Base-by-base conservation (phyloP, 805 yeast genomes). In the Blastobotrys attinorum region DNA sequence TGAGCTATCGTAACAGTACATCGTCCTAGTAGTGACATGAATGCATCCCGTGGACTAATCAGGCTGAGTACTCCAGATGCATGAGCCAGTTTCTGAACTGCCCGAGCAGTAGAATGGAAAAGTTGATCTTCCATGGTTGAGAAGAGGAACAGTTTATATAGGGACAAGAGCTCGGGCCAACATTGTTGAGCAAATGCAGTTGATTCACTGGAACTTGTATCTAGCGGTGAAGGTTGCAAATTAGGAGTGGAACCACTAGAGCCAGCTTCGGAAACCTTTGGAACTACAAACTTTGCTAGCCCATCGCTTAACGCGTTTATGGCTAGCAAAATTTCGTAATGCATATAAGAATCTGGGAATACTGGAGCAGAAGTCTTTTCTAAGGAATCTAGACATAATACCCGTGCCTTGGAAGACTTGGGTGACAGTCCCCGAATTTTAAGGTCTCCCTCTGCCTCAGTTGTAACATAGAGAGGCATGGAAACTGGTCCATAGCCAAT, bases 301-400 rank as follows among this genome's bases (percentile, higher is more conserved):
- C 89, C 89, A 23, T 88, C 95, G 3, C 86, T 71, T 17, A 81
- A 65, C 2, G 73, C 59, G 40, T 71, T 70, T 2, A 80, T 53
- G 31, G 81, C 70, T 13, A 69, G 67, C 39, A 79, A 64, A 0
- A 83, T 70, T 27, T 90, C 67, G 57, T 69, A 75, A 40, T 76
- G 65, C 1, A 77, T 60, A 46, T 92, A 89, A 0, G 81, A 72
- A 4, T 67, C 67, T 2, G 92, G 84, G 2, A 72, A 64, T 1
- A 67, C 55, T 0, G 96, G 96, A 0, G 96, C 80, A 22, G 84
- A 94, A 0, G 66, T 53, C 55, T 88, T 88, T 57, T 90, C 97
- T 20, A 92, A 69, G 42, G 81, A 74, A 44, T 90, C 96, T 23
- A 89, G 67, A 45, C 78, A 72, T 11, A 78, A 65, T 0, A 80